These are phyloP conservation scores for Raphanus hybrid DNA, from an alignment of 441 rosid genomes.

Conservation along the genomic window DNA sequence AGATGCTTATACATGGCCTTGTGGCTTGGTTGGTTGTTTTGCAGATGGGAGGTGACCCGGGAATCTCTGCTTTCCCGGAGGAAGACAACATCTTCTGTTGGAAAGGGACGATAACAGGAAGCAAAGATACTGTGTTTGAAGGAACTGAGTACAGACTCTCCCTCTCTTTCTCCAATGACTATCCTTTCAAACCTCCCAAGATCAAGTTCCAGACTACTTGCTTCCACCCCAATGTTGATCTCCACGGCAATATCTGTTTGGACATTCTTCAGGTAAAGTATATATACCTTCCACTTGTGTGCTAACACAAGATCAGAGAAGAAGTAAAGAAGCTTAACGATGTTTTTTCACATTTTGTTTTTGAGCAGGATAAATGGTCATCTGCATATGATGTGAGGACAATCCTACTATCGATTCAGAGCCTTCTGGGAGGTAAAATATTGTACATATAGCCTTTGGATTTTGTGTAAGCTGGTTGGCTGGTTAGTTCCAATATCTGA, in stretches of 20 bases:
- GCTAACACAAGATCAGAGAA: too few species aligned
- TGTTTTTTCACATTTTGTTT: too few species aligned
- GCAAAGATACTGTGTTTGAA: conserved; percentile 94
- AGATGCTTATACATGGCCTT: neutral
- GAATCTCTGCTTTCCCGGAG: conserved; percentile 93
- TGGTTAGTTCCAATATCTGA: neutral
- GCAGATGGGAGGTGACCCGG: conserved; percentile 84
- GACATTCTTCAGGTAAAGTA: conserved; percentile 87
- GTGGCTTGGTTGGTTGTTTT: conserved; percentile 28
- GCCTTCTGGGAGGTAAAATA: conserved; percentile 84
- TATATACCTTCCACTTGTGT: neutral
- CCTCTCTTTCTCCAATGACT: conserved; percentile 83
- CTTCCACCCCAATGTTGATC: conserved; percentile 96
- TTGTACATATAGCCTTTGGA: neutral
- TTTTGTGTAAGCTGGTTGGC: too few species aligned
- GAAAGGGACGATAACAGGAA: conserved; percentile 95
- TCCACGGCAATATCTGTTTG: conserved; percentile 87
- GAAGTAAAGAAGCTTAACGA: too few species aligned
- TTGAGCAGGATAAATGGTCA: conserved; percentile 88
- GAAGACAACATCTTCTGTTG: conserved; percentile 94
- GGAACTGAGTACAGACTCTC: conserved; percentile 91
- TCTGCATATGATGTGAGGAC: conserved; percentile 97
- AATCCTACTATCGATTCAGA: conserved; percentile 86
- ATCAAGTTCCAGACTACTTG: conserved; percentile 89
- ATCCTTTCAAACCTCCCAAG: conserved; percentile 95